Conservation (phyloP, 441 rosid genomes). For the Rhodomyrtus psidioides region DNA sequence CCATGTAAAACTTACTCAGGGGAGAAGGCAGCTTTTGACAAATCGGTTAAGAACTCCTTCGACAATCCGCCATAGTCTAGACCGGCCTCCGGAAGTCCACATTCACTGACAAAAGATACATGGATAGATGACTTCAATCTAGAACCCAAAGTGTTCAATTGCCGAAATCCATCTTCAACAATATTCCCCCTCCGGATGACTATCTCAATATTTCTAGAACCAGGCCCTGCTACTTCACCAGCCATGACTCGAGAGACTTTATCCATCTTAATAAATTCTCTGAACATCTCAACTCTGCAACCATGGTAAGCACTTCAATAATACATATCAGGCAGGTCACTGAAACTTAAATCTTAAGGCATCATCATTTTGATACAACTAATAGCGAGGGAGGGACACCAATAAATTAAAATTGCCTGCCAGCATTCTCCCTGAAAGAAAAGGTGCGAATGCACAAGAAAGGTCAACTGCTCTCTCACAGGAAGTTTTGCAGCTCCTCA, state of each 20-base stretch:
- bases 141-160: conserved; percentile 75
- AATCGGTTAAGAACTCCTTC: conserved; percentile 94
- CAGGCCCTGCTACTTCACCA: conserved; percentile 85
- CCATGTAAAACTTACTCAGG: conserved; percentile 64
- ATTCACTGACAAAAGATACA: conserved; percentile 95
- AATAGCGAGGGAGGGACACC: not conserved
- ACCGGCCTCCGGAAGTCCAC: conserved; percentile 99
- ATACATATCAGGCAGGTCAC: not conserved
- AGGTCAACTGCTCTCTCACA: not conserved
- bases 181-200: conserved; percentile 88
- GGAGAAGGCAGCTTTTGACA: conserved; percentile 89
- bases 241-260: conserved; percentile 87
- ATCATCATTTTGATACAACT: not conserved
- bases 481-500: not conserved
- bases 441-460: not conserved
- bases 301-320: conserved; percentile 2
- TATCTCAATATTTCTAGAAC: conserved; percentile 87
- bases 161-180: conserved; percentile 93
- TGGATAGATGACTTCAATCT: conserved; percentile 89
- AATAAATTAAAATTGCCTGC: not conserved
- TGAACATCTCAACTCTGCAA: conserved; percentile 91
- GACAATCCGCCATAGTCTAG: conserved; percentile 98
- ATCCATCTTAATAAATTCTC: conserved; percentile 93
- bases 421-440: not conserved
- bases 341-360: not conserved